Evolutionary conservation across 768 basidiomycete species (phyloP), one percentile per base, ranked within the genome.

Genomic region (Russula olivacea): DNA sequence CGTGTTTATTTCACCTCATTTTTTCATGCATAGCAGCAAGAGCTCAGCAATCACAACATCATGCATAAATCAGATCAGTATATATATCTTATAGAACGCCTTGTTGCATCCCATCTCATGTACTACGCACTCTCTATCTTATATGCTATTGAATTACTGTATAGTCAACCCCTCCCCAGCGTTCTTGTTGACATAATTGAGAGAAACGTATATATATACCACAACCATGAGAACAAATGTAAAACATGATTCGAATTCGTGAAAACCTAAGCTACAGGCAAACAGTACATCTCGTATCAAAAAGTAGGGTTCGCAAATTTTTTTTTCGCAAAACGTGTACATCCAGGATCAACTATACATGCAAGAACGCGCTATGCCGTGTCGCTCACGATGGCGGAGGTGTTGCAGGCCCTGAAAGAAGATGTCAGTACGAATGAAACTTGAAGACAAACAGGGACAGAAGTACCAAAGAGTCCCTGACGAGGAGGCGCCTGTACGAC

Each of bases 391-490:
- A 70, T 21, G 71, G 73, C 9, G 73, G 72, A 3, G 73, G 73
- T 9, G 71, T 65, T 14, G 63, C 65, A 9, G 73, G 73, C 10
- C 73, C 73, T 74, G 58, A n/a, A 15, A 11, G 14, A 30, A 6
- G 21, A n/a, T 4, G 41, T 50, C 36, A 50, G 53, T 32, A 23
- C 38, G 17, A 40, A 32, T 14, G 28, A 17, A 8, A 19, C 14
- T 17, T 1, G 12, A 40, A 32, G 21, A 12, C 5, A 3, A 3
- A 53, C 2, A 14, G 11, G 11, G 36, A 36, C 3, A 49, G 36
- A 71, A 76, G 64, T 63, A 87, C 88, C 88, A 69, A 90, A 91
- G 23, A 91, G 77, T 36, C 88, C 88, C 40, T 77, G 69, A 64
- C 85, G 80, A 8, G 84, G 76, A 11, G 85, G 74, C 49, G 74